Conservation (phyloP, 495 filamentous ascomycete species). For the Penicillium flavigenum region DNA sequence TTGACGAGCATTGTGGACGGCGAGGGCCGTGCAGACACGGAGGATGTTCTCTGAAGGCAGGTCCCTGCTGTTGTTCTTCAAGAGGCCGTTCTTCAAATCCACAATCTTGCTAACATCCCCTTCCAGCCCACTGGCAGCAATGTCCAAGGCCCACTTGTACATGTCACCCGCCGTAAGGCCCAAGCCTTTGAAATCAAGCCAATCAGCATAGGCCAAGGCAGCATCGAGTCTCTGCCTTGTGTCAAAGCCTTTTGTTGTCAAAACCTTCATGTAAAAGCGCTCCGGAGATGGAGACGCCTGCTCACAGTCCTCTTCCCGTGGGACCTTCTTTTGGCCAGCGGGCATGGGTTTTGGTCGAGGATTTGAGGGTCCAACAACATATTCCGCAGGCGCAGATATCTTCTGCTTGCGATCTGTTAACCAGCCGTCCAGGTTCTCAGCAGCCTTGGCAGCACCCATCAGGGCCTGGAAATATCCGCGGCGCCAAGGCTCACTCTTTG, state of each 20-base stretch:
- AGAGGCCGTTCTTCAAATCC: slow-evolving; percentile 58
- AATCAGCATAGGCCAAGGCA: slow-evolving; percentile 76
- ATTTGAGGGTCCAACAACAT: slow-evolving; percentile 79
- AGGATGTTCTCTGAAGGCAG: slow-evolving; percentile 70
- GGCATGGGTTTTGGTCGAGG: slow-evolving; percentile 72
- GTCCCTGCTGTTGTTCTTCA: slow-evolving; percentile 52
- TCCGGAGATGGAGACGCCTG: slow-evolving; percentile 63
- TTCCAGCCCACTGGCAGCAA: slow-evolving; percentile 55
- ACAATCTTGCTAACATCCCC: slow-evolving; percentile 49
- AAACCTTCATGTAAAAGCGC: slow-evolving; percentile 70
- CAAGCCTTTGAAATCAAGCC: slow-evolving; percentile 73
- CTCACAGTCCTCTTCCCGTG: slow-evolving; percentile 70
- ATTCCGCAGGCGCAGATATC: slow-evolving; percentile 64
- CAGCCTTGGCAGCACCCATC: slow-evolving; percentile 70
- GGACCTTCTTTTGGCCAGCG: slow-evolving; percentile 53
- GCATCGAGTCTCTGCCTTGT: slow-evolving; percentile 73
- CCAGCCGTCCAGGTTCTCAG: slow-evolving; percentile 79
- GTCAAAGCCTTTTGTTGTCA: slow-evolving; percentile 74
- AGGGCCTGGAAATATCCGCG: slow-evolving; percentile 78
- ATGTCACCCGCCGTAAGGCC: slow-evolving; percentile 60
- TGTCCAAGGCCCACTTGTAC: slow-evolving; percentile 70
- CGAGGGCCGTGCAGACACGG: slow-evolving; percentile 70
- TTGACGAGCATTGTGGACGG: slow-evolving; percentile 68
- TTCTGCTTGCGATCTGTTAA: slow-evolving; percentile 64
- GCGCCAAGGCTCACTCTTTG: slow-evolving; percentile 77